A percentile compares a stretch with the other conserved stretches of the same genome.
Conservation (phyloP, 2,329 filamentous ascomycete species). For the Venturia asperata region DNA sequence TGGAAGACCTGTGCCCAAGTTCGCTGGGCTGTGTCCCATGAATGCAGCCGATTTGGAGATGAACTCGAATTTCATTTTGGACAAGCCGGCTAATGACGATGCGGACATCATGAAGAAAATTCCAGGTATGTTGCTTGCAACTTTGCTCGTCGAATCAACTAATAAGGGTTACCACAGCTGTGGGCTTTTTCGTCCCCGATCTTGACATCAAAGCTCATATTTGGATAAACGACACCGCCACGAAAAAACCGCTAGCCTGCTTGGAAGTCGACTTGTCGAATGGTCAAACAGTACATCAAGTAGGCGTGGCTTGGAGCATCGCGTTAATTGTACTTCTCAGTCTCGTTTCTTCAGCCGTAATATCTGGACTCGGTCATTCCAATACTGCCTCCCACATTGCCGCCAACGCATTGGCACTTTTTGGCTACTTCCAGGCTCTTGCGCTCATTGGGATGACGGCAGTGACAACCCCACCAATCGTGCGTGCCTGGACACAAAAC, state of each 20-base stretch:
- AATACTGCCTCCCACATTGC: conserved; percentile 94
- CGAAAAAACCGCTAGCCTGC: conserved; percentile 65
- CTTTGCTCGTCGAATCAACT: not conserved
- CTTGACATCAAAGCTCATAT: conserved; percentile 79
- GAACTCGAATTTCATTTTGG: conserved; percentile 54
- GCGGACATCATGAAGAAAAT: conserved; percentile 54
- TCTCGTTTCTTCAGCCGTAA: conserved; percentile 75
- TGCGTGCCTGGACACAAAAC: conserved; percentile 90
- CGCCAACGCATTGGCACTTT: conserved; percentile 83
- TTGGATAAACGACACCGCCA: conserved; percentile 65
- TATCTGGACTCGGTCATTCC: conserved; percentile 82
- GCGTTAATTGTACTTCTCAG: conserved; percentile 81
- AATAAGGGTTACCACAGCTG: not conserved
- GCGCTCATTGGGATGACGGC: conserved; percentile 64
- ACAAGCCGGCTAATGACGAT: conserved; percentile 23
- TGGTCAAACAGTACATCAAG: conserved; percentile 81
- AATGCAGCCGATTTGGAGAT: conserved; percentile 73
- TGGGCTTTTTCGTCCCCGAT: conserved; percentile 85
- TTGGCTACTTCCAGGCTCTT: conserved; percentile 89
- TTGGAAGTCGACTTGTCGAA: conserved; percentile 84
- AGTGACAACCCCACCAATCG: conserved; percentile 76
- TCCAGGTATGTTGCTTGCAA: conserved; percentile 47
- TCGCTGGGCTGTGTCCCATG: conserved; percentile 84
- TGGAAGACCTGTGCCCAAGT: conserved; percentile 33
- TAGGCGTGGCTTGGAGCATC: conserved; percentile 82